Evolutionary conservation across 805 yeast genomes (phyloP).

Genomic region (Tetrapisispora taiwanensis): DNA sequence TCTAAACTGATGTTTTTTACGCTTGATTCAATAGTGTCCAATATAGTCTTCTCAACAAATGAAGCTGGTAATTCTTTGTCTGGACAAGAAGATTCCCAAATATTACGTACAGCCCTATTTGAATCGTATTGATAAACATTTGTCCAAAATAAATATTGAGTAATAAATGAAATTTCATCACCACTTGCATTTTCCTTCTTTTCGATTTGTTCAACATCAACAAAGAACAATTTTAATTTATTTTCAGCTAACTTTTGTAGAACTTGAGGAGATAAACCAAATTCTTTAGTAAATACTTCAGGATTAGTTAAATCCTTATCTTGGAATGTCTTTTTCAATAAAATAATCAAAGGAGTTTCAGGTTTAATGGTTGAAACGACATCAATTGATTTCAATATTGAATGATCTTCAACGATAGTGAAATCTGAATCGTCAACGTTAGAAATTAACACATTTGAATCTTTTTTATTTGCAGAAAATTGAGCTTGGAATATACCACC

Average conservation of each 20-base stretch:
- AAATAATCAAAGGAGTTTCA: slow-evolving; percentile 44
- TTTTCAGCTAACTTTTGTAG: slow-evolving; percentile 45
- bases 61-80: slow-evolving; percentile 72
- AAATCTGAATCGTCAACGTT: slow-evolving; percentile 52
- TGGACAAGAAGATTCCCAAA: slow-evolving; percentile 71
- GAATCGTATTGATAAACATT: slow-evolving; percentile 44
- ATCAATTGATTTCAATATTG: slow-evolving; percentile 47
- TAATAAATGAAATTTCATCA: slow-evolving; percentile 46
- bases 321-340: slow-evolving; percentile 25
- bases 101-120: slow-evolving; percentile 44
- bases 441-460: slow-evolving; percentile 15
- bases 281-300: slow-evolving; percentile 39
- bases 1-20: slow-evolving; percentile 32
- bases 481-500: slow-evolving; percentile 75
- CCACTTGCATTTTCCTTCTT: not conserved
- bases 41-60: slow-evolving; percentile 55
- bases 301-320: slow-evolving; percentile 29
- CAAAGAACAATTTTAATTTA: slow-evolving; percentile 40
- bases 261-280: slow-evolving; percentile 39
- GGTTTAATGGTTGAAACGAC: slow-evolving; percentile 49
- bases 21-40: slow-evolving; percentile 41
- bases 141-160: slow-evolving; percentile 76
- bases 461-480: slow-evolving; percentile 31
- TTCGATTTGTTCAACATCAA: slow-evolving; percentile 37
- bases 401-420: slow-evolving; percentile 51